These are phyloP conservation scores for Rhizopogon roseolus DNA, from an alignment of 768 basidiomycete species.

Conservation along the genomic window DNA sequence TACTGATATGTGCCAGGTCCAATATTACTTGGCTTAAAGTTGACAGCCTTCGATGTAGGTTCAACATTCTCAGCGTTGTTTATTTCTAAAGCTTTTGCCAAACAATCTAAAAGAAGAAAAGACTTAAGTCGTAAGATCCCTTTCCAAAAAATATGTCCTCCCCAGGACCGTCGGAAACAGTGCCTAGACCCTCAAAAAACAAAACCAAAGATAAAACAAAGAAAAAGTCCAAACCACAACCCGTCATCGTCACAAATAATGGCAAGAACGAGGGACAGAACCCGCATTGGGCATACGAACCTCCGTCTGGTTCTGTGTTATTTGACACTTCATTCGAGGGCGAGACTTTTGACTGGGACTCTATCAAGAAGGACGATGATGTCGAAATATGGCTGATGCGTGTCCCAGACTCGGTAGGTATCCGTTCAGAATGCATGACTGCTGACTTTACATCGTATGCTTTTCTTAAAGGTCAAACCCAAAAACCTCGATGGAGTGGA, in stretches of 20 bases:
- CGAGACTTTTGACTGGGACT: constrained; percentile 66
- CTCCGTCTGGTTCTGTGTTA: constrained; percentile 47
- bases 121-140: too few relatives aligned
- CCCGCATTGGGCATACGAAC: constrained; percentile 54
- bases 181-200: constrained; percentile 1
- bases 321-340: constrained; percentile 42
- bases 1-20: too few relatives aligned
- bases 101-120: constrained; percentile 19
- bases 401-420: constrained; percentile 54
- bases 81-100: constrained; percentile 22
- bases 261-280: constrained; percentile 52
- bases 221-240: constrained; percentile 5
- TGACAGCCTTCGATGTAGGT: background rate
- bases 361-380: constrained; percentile 48
- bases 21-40: too few relatives aligned
- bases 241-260: constrained; percentile 13
- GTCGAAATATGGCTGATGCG: constrained; percentile 70
- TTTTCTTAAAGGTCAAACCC: constrained; percentile 48
- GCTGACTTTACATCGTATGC: background rate
- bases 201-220: constrained; percentile 12
- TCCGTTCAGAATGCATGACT: constrained; percentile 22
- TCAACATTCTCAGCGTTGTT: constrained; percentile 11
- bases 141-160: constrained; percentile 19
- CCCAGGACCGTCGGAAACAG: constrained; percentile 11
- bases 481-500: constrained; percentile 54